Conservation (phyloP, 2,329 filamentous ascomycete species). For the Herpotrichia juniperi region DNA sequence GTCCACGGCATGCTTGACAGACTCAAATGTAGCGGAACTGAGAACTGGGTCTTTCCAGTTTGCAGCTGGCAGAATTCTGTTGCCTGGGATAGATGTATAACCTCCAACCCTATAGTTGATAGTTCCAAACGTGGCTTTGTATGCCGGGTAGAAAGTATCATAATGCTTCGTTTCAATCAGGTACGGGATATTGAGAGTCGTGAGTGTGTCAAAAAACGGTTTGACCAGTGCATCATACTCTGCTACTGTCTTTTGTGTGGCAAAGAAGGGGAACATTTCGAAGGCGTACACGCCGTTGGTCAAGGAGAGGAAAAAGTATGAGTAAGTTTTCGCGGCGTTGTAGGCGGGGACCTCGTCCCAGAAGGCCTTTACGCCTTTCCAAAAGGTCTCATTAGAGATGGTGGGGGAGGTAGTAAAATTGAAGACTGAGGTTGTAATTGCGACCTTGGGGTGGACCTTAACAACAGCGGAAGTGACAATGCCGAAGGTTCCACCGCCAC, state of each 20-base stretch:
- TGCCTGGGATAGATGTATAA: constrained; percentile 35
- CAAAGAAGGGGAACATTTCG: constrained; percentile 35
- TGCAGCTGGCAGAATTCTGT: constrained; percentile 42
- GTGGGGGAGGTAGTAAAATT: constrained; percentile 32
- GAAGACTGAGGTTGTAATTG: constrained; percentile 30
- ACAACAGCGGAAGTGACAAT: constrained; percentile 41
- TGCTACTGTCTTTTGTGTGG: constrained; percentile 29
- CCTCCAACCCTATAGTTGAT: constrained; percentile 35
- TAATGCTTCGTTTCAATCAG: constrained; percentile 26
- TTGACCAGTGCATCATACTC: constrained; percentile 29
- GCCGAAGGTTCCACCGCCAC: constrained; percentile 44
- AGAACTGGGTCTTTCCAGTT: constrained; percentile 36
- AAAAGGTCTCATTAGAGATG: constrained; percentile 39
- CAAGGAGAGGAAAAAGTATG: constrained; percentile 31
- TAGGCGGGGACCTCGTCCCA: constrained; percentile 30
- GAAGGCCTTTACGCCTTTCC: constrained; percentile 28
- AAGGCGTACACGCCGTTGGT: constrained; percentile 29
- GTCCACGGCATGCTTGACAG: constrained; percentile 28
- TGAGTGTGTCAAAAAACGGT: constrained; percentile 30
- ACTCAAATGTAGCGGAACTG: constrained; percentile 32
- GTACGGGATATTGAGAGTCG: constrained; percentile 30
- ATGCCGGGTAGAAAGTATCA: constrained; percentile 36
- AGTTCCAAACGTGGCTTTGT: constrained; percentile 32
- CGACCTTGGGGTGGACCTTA: constrained; percentile 38
- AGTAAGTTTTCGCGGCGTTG: constrained; percentile 35